phyloP scores from a whole-genome alignment of 2,329 filamentous ascomycete species.

The Epichloe elymi region DNA sequence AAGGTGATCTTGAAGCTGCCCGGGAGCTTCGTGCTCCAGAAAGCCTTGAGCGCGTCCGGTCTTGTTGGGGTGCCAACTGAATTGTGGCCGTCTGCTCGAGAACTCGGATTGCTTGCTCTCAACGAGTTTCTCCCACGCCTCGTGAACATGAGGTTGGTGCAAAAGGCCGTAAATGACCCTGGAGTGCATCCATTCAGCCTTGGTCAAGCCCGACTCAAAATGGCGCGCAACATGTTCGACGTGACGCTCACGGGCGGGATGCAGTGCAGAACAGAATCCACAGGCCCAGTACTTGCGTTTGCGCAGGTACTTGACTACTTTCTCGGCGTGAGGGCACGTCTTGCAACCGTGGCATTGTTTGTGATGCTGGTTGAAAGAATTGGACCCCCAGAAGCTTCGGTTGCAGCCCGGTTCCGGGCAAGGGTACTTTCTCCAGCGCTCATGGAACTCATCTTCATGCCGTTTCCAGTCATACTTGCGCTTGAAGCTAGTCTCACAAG shows the following conservation, averaged over 20 bases:
- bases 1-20: slow-evolving; percentile 50
- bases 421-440: slow-evolving; percentile 54
- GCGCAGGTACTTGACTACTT: slow-evolving; percentile 47
- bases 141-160: slow-evolving; percentile 49
- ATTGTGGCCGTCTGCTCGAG: slow-evolving; percentile 40
- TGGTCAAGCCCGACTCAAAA: slow-evolving; percentile 49
- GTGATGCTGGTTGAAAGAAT: slow-evolving; percentile 56
- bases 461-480: slow-evolving; percentile 58
- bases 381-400: slow-evolving; percentile 56
- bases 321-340: slow-evolving; percentile 51
- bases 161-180: slow-evolving; percentile 54
- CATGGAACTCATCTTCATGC: slow-evolving; percentile 57
- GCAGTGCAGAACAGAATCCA: slow-evolving; percentile 51
- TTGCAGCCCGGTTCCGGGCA: slow-evolving; percentile 51
- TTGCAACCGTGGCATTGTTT: slow-evolving; percentile 52
- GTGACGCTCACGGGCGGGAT: slow-evolving; percentile 51
- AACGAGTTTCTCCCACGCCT: slow-evolving; percentile 47
- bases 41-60: slow-evolving; percentile 44
- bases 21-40: slow-evolving; percentile 48
- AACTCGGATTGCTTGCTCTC: slow-evolving; percentile 41
- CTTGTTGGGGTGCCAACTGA: slow-evolving; percentile 46
- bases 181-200: slow-evolving; percentile 55
- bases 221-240: slow-evolving; percentile 57
- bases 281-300: slow-evolving; percentile 57
- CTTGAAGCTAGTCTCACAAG: slow-evolving; percentile 51